These are phyloP conservation scores for Lichtheimia hyalospora DNA, from an alignment of 371 early-diverging fungal species.

Conservation along the genomic window DNA sequence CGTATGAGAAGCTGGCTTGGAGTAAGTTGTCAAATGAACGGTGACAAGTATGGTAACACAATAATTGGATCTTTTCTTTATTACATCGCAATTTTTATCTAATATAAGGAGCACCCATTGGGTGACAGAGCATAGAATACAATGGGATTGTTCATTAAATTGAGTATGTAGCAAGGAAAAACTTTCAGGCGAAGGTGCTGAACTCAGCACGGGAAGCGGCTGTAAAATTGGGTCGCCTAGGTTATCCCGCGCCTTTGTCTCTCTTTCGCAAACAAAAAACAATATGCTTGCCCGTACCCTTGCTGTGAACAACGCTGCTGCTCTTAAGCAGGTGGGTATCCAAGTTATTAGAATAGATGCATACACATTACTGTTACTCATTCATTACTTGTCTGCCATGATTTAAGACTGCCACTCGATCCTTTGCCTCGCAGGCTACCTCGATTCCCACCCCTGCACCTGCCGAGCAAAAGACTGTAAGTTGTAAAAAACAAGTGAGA, in stretches of 20 bases:
- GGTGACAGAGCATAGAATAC: too few relatives aligned
- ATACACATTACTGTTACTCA: not conserved
- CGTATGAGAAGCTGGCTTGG: too few relatives aligned
- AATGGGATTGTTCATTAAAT: too few relatives aligned
- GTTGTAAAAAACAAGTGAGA: not conserved
- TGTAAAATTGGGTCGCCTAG: constrained; percentile 1
- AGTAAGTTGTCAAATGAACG: too few relatives aligned
- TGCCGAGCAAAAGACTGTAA: constrained; percentile 47
- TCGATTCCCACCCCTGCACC: constrained; percentile 47
- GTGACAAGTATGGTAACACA: too few relatives aligned
- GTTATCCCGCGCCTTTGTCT: constrained; percentile 1
- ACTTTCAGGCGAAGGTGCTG: too few relatives aligned
- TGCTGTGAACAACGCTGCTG: constrained; percentile 5
- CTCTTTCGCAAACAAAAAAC: not conserved
- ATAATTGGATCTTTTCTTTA: too few relatives aligned
- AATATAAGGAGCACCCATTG: too few relatives aligned
- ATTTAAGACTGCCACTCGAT: constrained; percentile 25
- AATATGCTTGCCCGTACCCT: constrained; percentile 11
- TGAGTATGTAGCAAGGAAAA: too few relatives aligned
- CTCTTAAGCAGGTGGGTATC: constrained; percentile 10
- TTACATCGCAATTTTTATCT: too few relatives aligned
- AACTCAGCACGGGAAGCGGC: not conserved
- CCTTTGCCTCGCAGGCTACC: constrained; percentile 42
- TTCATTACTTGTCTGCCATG: not conserved
- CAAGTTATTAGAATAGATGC: not conserved